A percentile compares a stretch with the other conserved stretches of the same genome.
These are phyloP conservation scores for Claviceps humidiphila DNA, from an alignment of 2,329 filamentous ascomycete genomes.

Conservation along the genomic window DNA sequence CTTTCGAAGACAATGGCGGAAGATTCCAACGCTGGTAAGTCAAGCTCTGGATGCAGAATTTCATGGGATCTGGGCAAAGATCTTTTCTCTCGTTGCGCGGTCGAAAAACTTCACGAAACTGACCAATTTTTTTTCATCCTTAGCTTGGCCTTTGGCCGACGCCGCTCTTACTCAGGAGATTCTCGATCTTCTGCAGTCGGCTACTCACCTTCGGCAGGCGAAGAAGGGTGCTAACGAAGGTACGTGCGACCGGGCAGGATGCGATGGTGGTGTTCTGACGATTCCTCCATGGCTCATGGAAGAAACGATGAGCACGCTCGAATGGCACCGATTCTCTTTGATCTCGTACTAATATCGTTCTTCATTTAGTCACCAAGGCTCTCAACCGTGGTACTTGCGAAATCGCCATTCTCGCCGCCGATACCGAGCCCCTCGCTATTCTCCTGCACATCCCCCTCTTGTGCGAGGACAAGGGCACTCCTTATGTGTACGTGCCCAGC, in stretches of 20 bases:
- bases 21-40: conserved; percentile 14
- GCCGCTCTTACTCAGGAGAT: conserved; percentile 66
- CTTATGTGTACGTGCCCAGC: conserved; percentile 57
- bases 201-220: conserved; percentile 54
- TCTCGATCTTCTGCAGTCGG: conserved; percentile 66
- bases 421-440: conserved; percentile 78
- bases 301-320: too few species aligned
- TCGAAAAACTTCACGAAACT: neutral
- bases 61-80: too few species aligned
- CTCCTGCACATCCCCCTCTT: conserved; percentile 81
- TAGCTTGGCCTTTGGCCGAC: conserved; percentile 61
- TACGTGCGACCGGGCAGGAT: conserved; percentile 12
- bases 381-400: conserved; percentile 85
- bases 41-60: too few species aligned
- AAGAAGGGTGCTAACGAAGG: conserved; percentile 82
- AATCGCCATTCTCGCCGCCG: conserved; percentile 77
- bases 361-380: conserved; percentile 52
- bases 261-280: neutral
- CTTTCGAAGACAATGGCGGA: conserved; percentile 14
- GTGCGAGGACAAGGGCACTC: conserved; percentile 62
- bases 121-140: neutral
- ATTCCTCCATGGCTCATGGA: too few species aligned
- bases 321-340: neutral
- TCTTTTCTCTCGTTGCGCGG: neutral
- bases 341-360: conserved; percentile 2